Conservation (phyloP, 306 rosid genomes). For the Cercis canadensis region DNA sequence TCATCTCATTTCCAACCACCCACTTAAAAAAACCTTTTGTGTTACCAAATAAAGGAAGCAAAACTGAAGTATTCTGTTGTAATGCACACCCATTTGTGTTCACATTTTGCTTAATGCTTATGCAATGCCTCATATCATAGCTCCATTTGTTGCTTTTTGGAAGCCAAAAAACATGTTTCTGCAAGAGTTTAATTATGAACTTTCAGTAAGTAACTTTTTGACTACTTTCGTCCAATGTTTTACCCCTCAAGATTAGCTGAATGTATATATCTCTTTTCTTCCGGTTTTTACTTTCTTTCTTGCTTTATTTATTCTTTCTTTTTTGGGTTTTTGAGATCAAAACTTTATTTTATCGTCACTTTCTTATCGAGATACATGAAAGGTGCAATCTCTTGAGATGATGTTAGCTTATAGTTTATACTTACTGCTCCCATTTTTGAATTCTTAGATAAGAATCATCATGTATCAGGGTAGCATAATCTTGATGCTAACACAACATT, state of each 20-base stretch:
- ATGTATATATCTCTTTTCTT: not conserved
- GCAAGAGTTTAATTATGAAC: slow-evolving; percentile 46
- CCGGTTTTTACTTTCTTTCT: slow-evolving; percentile 5
- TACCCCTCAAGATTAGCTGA: slow-evolving; percentile 16
- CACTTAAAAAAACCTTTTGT: slow-evolving; percentile 40
- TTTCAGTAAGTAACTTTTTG: slow-evolving; percentile 43
- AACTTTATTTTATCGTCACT: slow-evolving; percentile 28
- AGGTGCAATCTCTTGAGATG: slow-evolving; percentile 35
- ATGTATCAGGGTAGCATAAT: not conserved
- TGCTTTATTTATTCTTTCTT: slow-evolving; percentile 20
- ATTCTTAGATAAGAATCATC: not conserved
- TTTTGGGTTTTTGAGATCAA: slow-evolving; percentile 16
- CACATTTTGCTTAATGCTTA: slow-evolving; percentile 36
- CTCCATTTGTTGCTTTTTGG: slow-evolving; percentile 33
- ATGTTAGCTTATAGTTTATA: not conserved
- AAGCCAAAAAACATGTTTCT: slow-evolving; percentile 43
- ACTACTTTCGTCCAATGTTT: slow-evolving; percentile 37
- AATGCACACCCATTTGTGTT: slow-evolving; percentile 43
- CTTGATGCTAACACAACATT: not conserved
- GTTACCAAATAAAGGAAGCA: slow-evolving; percentile 49
- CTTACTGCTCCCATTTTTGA: not conserved
- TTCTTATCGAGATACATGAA: slow-evolving; percentile 41
- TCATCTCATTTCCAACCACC: slow-evolving; percentile 58
- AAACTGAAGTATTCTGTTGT: slow-evolving; percentile 38
- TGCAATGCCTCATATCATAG: slow-evolving; percentile 15